Base-by-base conservation (phyloP, 2,329 filamentous ascomycete species). In the Fusarium staphyleae region DNA sequence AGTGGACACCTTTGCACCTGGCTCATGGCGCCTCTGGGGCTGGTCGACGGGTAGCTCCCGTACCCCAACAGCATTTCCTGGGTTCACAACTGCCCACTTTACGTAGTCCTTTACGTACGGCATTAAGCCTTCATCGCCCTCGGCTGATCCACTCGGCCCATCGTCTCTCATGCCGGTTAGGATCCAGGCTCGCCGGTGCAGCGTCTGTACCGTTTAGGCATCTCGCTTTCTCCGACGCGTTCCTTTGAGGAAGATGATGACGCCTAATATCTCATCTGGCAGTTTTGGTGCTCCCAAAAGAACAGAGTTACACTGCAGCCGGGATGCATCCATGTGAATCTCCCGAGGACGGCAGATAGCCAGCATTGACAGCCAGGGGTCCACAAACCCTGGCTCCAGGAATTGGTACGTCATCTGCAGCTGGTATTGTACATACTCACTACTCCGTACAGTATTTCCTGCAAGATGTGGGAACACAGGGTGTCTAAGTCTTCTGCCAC, bases 231-330 rank as follows among this genome's bases (percentile, higher is more conserved):
- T 37, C 48, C 54, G 53, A 48, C 30, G 9, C n/a, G 13, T 42
- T 42, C 12, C n/a, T 41, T 18, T 9, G 22, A 2, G 22, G 47
- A 43, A 46, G 13, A 16, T 11, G 14, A 35, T 48, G 34, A 7
- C 42, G 54, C 41, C 30, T 35, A 14, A 9, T 43, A 41, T 39
- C 41, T 30, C 19, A 26, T 48, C 45, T 51, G 4, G 43, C 33
- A 39, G 15, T 34, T 32, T 7, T 37, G 13, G 36, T 46, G 57
- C 30, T 49, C 26, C 37, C 45, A 37, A 45, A 36, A 14, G 54
- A 61, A 62, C 58, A 45, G 52, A 40, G 58, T 61, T 61, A 55
- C 58, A 61, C 54, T 46, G 58, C 58, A 59, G 55, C 55, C 50
- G 22, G 22, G 56, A 59, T 52, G 42, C 56, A 60, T 42, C 45